These are phyloP conservation scores for Clausena lansium DNA, from an alignment of 345 rosid genomes.

Conservation along the genomic window DNA sequence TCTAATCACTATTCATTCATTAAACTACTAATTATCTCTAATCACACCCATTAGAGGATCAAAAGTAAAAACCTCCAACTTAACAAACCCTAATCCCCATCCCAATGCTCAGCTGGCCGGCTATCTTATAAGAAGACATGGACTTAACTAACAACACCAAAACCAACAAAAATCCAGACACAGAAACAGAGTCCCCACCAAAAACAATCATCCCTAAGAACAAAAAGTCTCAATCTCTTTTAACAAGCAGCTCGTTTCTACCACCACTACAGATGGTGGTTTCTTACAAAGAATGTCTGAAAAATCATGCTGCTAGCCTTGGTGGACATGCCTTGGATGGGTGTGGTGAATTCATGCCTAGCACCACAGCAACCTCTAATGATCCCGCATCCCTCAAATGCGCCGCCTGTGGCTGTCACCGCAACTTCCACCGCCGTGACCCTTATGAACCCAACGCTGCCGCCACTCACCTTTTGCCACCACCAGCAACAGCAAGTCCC, in stretches of 20 bases:
- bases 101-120: neutral
- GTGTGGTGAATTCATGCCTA: constrained; percentile 83
- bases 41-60: neutral
- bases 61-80: neutral
- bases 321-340: constrained; percentile 86
- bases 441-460: constrained; percentile 25
- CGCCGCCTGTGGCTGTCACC: constrained; percentile 94
- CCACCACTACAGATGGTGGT: constrained; percentile 33
- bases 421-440: constrained; percentile 87
- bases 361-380: constrained; percentile 22
- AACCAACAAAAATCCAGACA: neutral
- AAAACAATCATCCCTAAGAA: neutral
- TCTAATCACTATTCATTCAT: constrained; percentile 2
- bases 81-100: neutral
- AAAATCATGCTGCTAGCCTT: constrained; percentile 71
- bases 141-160: constrained; percentile 18
- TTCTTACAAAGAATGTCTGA: constrained; percentile 75
- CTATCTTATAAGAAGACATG: constrained; percentile 9
- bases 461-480: constrained; percentile 18
- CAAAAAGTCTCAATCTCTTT: constrained; percentile 10
- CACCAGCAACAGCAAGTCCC: constrained; percentile 13
- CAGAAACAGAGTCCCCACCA: constrained; percentile 21
- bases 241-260: neutral
- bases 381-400: constrained; percentile 63
- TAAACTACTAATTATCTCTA: neutral